phyloP scores from a whole-genome alignment of 768 basidiomycete genomes.

The Phanerochaete sordida region DNA sequence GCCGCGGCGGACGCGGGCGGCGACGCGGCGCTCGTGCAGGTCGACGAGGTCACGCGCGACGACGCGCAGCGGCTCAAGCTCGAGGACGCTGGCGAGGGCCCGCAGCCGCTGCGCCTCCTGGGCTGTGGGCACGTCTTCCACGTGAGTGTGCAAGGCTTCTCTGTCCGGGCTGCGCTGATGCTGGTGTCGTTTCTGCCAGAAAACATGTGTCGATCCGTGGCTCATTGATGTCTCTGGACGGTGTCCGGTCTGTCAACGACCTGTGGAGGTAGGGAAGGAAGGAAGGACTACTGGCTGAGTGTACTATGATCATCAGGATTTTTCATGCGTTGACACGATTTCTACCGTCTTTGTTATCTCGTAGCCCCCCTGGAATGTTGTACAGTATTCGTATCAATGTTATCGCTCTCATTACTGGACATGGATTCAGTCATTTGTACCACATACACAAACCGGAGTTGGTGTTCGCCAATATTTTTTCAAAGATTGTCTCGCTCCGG shows the following conservation, averaged over 20 bases:
- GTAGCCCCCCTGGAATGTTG: too few species aligned
- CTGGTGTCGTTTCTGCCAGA: slow-evolving; percentile 35
- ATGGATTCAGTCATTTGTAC: too few species aligned
- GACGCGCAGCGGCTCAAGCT: slow-evolving; percentile 45
- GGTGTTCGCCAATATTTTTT: too few species aligned
- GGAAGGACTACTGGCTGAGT: neutral
- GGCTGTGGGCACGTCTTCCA: slow-evolving; percentile 89
- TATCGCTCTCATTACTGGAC: too few species aligned
- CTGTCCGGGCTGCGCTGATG: neutral
- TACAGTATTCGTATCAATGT: too few species aligned
- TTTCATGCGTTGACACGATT: too few species aligned
- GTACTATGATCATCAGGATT: too few species aligned
- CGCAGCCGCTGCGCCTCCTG: slow-evolving; percentile 72
- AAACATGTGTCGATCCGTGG: slow-evolving; percentile 92
- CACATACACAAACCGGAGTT: too few species aligned
- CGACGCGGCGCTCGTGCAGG: slow-evolving; percentile 20
- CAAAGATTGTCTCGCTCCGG: too few species aligned
- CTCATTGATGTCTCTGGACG: slow-evolving; percentile 78
- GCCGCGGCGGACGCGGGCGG: slow-evolving; percentile 7
- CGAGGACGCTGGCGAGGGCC: slow-evolving; percentile 70
- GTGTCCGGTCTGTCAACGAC: slow-evolving; percentile 82
- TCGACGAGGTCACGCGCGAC: slow-evolving; percentile 33
- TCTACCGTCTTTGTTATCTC: too few species aligned
- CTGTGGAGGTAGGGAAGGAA: slow-evolving; percentile 44
- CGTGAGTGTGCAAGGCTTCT: slow-evolving; percentile 42